Evolutionary conservation across 306 rosid species (phyloP), one percentile per base, ranked within the genome.

Genomic region (Luffa aegyptiaca): DNA sequence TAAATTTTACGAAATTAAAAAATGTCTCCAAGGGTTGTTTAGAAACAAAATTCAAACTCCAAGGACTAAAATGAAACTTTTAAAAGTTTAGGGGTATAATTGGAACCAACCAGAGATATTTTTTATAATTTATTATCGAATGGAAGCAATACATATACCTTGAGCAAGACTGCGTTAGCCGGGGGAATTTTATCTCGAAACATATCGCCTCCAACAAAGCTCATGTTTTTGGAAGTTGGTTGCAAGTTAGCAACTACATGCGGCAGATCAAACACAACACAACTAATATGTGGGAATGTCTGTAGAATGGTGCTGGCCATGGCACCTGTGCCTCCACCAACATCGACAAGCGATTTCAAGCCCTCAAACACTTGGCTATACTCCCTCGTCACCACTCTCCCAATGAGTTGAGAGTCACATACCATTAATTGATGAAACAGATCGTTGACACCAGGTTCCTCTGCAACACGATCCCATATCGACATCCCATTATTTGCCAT

Each of bases 251-350:
- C 79, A 9, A 83, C 81, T 2, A 83, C 80, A 21, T 85, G 83
- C 10, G 88, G 88, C 31, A 82, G 88, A 63, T 86, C 87, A 73
- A 80, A 82, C 79, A 80, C 90, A 69, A 42, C 55, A 51, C 90
- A 89, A 0, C 75, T 48, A 3, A 89, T 42, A 9, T 73, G 11
- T 4, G 87, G 90, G 46, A 85, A 86, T 3, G 77, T 51, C 13
- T 82, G 56, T 1, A 77, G 86, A 61, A 89, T 75, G 7, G 80
- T 86, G 51, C 55, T 85, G 16, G 80, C 83, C 90, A 86, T 57
- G 1, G 58, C 35, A 0, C 90, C 92, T 1, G 79, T 77, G 35
- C 92, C 88, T 5, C 92, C 88, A 1, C 80, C 88, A 20, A 88
- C 84, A 78, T 88, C 90, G 16, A 89, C 85, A 81, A 86, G 9